Evolutionary conservation across 2,329 filamentous ascomycete species (phyloP).

Genomic region (Colletotrichum falcatum): DNA sequence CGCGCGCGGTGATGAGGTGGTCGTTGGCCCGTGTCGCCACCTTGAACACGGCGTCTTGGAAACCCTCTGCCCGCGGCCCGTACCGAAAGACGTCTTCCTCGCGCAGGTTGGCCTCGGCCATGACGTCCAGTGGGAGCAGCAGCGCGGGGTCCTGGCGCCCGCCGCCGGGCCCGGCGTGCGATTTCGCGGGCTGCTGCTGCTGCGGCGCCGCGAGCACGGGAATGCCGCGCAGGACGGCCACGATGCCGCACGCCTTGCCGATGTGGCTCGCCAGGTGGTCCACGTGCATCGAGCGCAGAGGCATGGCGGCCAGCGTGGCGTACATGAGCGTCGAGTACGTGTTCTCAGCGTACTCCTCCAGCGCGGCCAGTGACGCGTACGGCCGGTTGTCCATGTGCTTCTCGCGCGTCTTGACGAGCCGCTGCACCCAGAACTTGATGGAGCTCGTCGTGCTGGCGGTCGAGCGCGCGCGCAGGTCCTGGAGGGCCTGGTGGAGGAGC

Average conservation of each 20-base stretch:
- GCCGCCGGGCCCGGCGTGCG: slow-evolving; percentile 51
- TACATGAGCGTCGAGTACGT: slow-evolving; percentile 96
- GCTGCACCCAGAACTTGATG: slow-evolving; percentile 79
- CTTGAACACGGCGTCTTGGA: slow-evolving; percentile 90
- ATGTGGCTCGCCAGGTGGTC: slow-evolving; percentile 96
- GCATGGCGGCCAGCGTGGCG: slow-evolving; percentile 82
- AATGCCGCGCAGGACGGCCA: slow-evolving; percentile 86
- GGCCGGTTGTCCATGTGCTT: slow-evolving; percentile 86
- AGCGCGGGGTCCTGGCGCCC: slow-evolving; percentile 63
- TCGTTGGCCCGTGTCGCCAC: slow-evolving; percentile 96
- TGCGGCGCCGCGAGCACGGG: slow-evolving; percentile 87
- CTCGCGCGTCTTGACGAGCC: slow-evolving; percentile 84
- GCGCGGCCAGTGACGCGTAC: slow-evolving; percentile 76
- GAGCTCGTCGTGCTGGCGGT: slow-evolving; percentile 56
- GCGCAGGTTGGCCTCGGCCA: slow-evolving; percentile 82
- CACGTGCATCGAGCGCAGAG: slow-evolving; percentile 83
- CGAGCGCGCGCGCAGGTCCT: slow-evolving; percentile 64
- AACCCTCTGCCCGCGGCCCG: slow-evolving; percentile 80
- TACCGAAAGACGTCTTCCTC: slow-evolving; percentile 91
- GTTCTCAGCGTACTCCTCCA: slow-evolving; percentile 93
- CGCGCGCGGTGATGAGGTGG: slow-evolving; percentile 91
- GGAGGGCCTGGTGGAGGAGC: slow-evolving; percentile 79
- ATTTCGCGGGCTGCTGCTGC: slow-evolving; percentile 62
- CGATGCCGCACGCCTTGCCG: slow-evolving; percentile 92
- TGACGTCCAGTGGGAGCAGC: slow-evolving; percentile 87